Evolutionary conservation across 78 protist species (phyloP), one percentile per base, ranked within the genome.

Genomic region (Ministeria vibrans): DNA sequence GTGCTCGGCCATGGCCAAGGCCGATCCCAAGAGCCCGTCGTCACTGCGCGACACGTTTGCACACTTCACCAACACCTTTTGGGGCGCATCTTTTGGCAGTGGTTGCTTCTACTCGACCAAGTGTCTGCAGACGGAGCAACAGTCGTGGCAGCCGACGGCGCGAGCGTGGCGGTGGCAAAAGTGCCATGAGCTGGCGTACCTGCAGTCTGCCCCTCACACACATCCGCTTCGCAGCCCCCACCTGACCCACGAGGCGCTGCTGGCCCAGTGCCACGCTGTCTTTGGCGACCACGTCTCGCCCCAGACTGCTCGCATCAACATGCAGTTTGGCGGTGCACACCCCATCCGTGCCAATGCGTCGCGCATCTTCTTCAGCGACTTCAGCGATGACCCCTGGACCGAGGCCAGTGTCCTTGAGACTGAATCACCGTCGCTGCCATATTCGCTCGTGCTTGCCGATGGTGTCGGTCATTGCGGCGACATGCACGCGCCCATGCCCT

Each of bases 161-260:
- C 42, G 84, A 6, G 41, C 70, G 82, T 90, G 94, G 93, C 44
- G 79, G 41, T 89, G 78, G 53, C 86, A 81, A 22, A 78, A 83
- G 23, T 88, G 89, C 79, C 34, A 79, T 18, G 89, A 90, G 53
- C 84, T 87, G 43, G 94, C 88, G 41, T 90, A 78, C 76, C 87
- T 61, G 79, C 91, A 90, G 80, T 75, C 88, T 27, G 68, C 83
- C 32, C 91, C 87, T 59, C 51, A 76, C 18, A 72, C 69, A 62
- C 41, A 62, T 3, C 3, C 66, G 23, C 22, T 27, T 41, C 87
- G 75, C 74, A 85, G 84, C 62, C 71, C 69, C 73, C 38, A 64
- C 28, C 53, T 83, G 49, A 62, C 80, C 53, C 28, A 66, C 61
- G 53, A 27, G 36, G 78, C 53, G 66, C 41, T 74, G 41, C 32